Base-by-base conservation (phyloP, 225 moss, liverwort and hornwort genomes). In the Physcomitrellopsis africana region DNA sequence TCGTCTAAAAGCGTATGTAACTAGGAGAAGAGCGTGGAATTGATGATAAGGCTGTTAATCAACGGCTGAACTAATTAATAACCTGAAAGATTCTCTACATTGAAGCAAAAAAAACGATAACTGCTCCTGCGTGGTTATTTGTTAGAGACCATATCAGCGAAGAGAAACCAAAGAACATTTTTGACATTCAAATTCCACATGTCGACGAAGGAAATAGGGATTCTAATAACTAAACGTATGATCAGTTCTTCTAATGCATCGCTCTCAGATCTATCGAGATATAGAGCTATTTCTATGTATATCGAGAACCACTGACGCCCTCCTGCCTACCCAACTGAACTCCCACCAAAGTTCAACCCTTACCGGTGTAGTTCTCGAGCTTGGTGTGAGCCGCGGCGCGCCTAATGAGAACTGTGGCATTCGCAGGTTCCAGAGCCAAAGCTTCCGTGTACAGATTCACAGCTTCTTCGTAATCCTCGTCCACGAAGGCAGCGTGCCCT, bases 331-430 rank as follows among this genome's bases (percentile, higher is more conserved):
- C 60, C 3, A 43, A 29, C 52, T 2, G 43, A 43, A 19, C 58
- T 17, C 20, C 43, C 19, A 64, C 55, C 32, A 22, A 16, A 67
- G 65, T 63, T 16, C 48, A 19, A 29, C 23, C 17, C 2, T 69
- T 63, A 92, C 94, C 95, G 5, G 78, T 89, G 51, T 51, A 90
- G 70, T 76, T 84, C 74, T 90, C 79, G 45, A 91, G 83, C 72
- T 89, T 91, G 60, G 73, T 84, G n/a, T 90, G 86, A 26, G 89
- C 95, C 66, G 76, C 77, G 16, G 79, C 88, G 48, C 81, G 88
- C 60, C 74, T 88, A 19, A 58, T 70, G 77, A 22, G 69, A 12
- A 82, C 37, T 19, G 79, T 61, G 9, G 83, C 83, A 67, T 75
- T 85, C 0, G 72, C 37, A 48, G 86, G 44, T 57, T 86, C 87